These are phyloP conservation scores for Calocera viscosa DNA, from an alignment of 768 basidiomycete species.

Conservation along the genomic window DNA sequence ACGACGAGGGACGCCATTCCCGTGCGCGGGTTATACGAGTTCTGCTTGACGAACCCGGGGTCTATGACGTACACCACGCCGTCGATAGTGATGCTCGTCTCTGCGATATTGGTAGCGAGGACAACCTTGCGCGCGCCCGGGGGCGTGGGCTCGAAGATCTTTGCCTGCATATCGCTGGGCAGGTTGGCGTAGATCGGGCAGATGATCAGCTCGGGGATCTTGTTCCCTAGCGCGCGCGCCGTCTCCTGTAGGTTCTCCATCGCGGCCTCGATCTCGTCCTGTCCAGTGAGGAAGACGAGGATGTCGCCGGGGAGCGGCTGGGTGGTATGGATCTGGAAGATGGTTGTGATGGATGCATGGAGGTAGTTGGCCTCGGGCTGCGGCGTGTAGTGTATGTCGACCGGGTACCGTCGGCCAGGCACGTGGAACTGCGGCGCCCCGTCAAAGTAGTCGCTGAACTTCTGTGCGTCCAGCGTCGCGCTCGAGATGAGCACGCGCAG, in stretches of 20 bases:
- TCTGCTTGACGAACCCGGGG: conserved; percentile 98
- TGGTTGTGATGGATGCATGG: conserved; percentile 94
- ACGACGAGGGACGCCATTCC: conserved; percentile 96
- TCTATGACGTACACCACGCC: conserved; percentile 99
- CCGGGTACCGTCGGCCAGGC: conserved; percentile 92
- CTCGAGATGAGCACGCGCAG: conserved; percentile 85
- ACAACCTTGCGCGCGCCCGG: conserved; percentile 95
- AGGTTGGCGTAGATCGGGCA: conserved; percentile 98
- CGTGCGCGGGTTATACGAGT: conserved; percentile 94
- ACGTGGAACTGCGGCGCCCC: conserved; percentile 92
- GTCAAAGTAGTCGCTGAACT: conserved; percentile 96
- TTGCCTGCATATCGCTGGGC: conserved; percentile 99
- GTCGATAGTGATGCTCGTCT: conserved; percentile 98
- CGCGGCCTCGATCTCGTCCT: conserved; percentile 97
- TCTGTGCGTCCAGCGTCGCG: conserved; percentile 95
- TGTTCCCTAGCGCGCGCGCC: conserved; percentile 85
- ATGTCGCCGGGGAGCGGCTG: conserved; percentile 90
- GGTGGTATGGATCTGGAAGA: conserved; percentile 98
- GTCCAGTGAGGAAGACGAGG: conserved; percentile 96
- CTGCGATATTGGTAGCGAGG: conserved; percentile 97
- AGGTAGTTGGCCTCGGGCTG: conserved; percentile 99
- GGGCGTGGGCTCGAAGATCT: conserved; percentile 98
- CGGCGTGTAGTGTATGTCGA: conserved; percentile 97
- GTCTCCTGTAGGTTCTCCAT: conserved; percentile 95
- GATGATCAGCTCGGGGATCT: conserved; percentile 84